Base-by-base conservation (phyloP, 2,329 filamentous ascomycete genomes). In the Trichoderma asperellum region DNA sequence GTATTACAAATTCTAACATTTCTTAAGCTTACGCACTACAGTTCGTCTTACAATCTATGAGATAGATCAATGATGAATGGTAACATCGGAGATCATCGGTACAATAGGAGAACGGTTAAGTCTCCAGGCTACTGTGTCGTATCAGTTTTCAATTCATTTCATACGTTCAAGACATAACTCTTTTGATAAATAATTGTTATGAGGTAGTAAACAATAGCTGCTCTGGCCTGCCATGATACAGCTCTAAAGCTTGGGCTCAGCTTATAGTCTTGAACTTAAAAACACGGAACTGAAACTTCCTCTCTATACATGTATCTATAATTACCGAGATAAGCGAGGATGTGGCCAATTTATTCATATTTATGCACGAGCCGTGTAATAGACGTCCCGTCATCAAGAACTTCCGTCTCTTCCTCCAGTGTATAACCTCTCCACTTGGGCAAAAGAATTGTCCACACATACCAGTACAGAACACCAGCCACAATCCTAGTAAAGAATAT, bases 391-490 rank as follows among this genome's bases (percentile, higher is more conserved):
- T 93, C 91, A 27, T 83, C 82, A 24, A 93, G 77, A 0, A 88
- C 80, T 47, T 86, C 85, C 2, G 81, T 81, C 68, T 86, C 83
- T 73, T 92, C 90, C 73, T 91, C 88, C 1, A 93, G 78, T 16
- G 76, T 83, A 75, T 91, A 92, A 0, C 85, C 84, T 62, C 85
- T 82, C 79, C 85, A 85, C 53, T 78, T 80, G 1, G 91, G 91
- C 29, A 92, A 75, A 0, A 87, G 72, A 3, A 87, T 81, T 0
- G 89, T 89, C 86, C 88, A 91, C 1, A 91, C 71, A 71, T 87
- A 89, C 91, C 91, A 93, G 75, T 93, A 93, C 0, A 87, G 1
- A 0, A 90, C 75, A 0, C 86, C 89, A 59, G 88, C 85, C 0
- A 84, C 40, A 40, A 92, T 79, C 87, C 91, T 64, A 63, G 21